These are phyloP conservation scores for Pelargonium cotyledonis DNA, from an alignment of 441 rosid genomes.

Conservation along the genomic window DNA sequence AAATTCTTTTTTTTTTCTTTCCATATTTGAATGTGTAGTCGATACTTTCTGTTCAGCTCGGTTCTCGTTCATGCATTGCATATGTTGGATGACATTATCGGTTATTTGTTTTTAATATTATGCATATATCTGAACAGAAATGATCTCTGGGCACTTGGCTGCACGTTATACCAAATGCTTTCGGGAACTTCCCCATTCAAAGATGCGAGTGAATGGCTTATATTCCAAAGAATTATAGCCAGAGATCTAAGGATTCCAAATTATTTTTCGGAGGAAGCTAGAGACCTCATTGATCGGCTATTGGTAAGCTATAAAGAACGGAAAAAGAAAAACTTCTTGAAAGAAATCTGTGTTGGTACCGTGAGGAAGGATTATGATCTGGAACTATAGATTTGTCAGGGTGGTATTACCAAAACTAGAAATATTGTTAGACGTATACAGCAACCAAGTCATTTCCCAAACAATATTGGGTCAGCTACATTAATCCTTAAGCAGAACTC, in stretches of 20 bases:
- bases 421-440: no score
- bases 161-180: constrained; percentile 99
- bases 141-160: constrained; percentile 99
- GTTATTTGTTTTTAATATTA: constrained; percentile 17
- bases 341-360: no score
- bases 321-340: no score
- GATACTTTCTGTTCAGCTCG: not conserved
- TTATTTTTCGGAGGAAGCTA: constrained; percentile 84
- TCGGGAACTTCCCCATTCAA: constrained; percentile 98
- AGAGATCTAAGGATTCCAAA: constrained; percentile 86
- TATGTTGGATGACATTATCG: not conserved
- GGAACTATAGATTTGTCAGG: no score
- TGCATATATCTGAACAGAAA: constrained; percentile 63
- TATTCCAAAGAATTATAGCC: constrained; percentile 96
- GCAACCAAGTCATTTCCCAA: no score
- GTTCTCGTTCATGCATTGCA: not conserved
- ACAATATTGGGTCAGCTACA: no score
- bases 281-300: constrained; percentile 78
- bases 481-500: no score
- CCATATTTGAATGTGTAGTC: not conserved
- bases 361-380: no score
- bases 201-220: constrained; percentile 99
- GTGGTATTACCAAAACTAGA: no score
- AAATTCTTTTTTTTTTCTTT: no score
- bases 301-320: constrained; percentile 45